Base-by-base conservation (phyloP, 371 early-diverging fungal genomes). In the Phascolomyces articulosus region DNA sequence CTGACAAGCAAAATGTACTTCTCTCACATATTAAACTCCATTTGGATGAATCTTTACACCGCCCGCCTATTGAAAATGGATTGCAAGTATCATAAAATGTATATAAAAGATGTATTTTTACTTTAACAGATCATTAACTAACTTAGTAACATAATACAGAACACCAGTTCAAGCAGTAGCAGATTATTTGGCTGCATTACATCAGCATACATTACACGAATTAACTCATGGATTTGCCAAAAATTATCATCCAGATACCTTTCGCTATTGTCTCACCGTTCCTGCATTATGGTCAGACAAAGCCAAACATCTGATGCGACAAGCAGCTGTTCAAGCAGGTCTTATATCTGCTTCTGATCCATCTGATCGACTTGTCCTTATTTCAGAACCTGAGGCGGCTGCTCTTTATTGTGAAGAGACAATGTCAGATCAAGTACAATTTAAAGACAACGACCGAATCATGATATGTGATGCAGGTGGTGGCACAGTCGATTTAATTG, bases 391-490 rank as follows among this genome's bases (percentile, higher is more conserved):
- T 18, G 86, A 86, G 60, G 86, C 86, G 3, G 86, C 85, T 13
- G 87, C 87, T 20, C 66, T 87, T 18, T 87, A 87, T 64, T 87
- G 87, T 31, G 74, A 77, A 55, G 73, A 82, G 29, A 62, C 71
- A 6, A 80, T 83, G 74, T 82, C 82, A 38, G 83, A 83, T 18
- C 80, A 84, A 58, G 78, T 83, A 49, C 78, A 84, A 62, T 59
- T 87, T 26, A 65, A 66, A 1, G 70, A 72, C 20, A 83, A 80
- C 2, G 83, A 87, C 56, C 79, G 84, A 0, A 79, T 85, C 58
- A 74, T 88, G 77, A 83, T 88, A 13, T 87, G 87, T 51, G 87
- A 87, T 69, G 87, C 87, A 29, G 87, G 87, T 54, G 88, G 87
- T 41, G 87, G 88, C 23, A 88, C 88, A 0, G 85, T 86, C 1